These are phyloP conservation scores for Phyllosticta citriasiana DNA, from an alignment of 2,329 filamentous ascomycete species.

Conservation along the genomic window DNA sequence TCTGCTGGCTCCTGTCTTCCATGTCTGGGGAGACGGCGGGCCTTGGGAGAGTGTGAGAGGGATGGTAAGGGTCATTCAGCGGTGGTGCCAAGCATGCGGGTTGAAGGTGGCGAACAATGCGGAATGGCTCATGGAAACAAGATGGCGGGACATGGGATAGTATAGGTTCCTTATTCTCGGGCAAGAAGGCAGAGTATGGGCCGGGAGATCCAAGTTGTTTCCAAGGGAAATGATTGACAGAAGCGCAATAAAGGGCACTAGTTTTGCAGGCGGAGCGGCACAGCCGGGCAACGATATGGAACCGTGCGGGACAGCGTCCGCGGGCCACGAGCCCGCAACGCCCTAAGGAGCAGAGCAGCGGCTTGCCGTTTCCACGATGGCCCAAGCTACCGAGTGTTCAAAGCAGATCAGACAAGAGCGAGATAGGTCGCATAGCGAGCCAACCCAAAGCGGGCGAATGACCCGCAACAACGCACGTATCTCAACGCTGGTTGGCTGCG, in stretches of 20 bases:
- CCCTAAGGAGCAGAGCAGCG: background rate
- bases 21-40: background rate
- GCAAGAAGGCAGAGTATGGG: background rate
- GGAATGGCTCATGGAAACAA: background rate
- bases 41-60: background rate
- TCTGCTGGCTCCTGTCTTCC: conserved; percentile 17
- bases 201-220: background rate
- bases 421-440: background rate
- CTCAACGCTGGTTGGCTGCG: background rate
- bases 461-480: background rate
- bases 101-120: background rate
- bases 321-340: background rate
- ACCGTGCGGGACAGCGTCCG: background rate
- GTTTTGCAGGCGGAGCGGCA: background rate
- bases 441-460: background rate
- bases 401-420: background rate
- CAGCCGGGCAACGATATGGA: background rate
- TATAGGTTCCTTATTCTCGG: background rate
- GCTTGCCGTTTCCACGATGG: background rate
- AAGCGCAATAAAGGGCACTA: background rate
- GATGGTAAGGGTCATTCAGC: background rate
- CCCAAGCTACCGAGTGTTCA: background rate
- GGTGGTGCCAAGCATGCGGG: background rate
- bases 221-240: background rate
- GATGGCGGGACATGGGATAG: background rate